Conservation (phyloP, 495 filamentous ascomycete species). For the Aspergillus affinis region DNA sequence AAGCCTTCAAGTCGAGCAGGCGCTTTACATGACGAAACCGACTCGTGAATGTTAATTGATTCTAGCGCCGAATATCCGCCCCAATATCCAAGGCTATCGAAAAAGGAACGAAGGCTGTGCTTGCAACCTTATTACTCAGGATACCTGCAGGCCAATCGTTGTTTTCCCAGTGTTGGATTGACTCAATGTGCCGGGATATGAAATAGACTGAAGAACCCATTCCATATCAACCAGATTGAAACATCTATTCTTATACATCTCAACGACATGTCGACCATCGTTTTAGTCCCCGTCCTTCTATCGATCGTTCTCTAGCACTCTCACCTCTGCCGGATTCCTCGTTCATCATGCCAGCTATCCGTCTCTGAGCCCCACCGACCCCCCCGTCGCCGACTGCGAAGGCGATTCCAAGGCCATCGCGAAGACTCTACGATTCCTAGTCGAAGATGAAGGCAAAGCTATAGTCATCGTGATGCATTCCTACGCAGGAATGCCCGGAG, state of each 20-base stretch:
- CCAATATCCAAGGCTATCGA: too few species aligned
- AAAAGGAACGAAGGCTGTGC: too few species aligned
- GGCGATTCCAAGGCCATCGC: conserved; percentile 21
- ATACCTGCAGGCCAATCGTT: too few species aligned
- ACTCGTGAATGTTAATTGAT: too few species aligned
- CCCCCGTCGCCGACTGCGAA: conserved; percentile 18
- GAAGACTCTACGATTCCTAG: conserved; percentile 11
- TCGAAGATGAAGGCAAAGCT: conserved; percentile 25
- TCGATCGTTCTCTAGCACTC: conserved; percentile 20
- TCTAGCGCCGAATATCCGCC: too few species aligned
- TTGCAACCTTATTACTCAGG: too few species aligned
- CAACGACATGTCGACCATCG: conserved; percentile 18
- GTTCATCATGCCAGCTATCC: conserved; percentile 20
- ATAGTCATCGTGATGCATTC: conserved; percentile 35
- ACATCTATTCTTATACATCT: not conserved
- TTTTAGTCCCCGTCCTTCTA: conserved; percentile 28
- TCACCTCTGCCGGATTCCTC: conserved; percentile 21
- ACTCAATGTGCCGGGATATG: too few species aligned
- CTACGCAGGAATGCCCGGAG: conserved; percentile 33
- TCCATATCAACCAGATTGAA: too few species aligned
- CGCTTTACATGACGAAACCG: too few species aligned
- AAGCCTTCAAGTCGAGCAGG: too few species aligned
- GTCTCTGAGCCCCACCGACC: conserved; percentile 24
- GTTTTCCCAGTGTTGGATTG: too few species aligned
- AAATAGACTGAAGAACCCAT: too few species aligned